These are phyloP conservation scores for Plasmodium inui DNA, from an alignment of 169 alveolate species.

Conservation along the genomic window DNA sequence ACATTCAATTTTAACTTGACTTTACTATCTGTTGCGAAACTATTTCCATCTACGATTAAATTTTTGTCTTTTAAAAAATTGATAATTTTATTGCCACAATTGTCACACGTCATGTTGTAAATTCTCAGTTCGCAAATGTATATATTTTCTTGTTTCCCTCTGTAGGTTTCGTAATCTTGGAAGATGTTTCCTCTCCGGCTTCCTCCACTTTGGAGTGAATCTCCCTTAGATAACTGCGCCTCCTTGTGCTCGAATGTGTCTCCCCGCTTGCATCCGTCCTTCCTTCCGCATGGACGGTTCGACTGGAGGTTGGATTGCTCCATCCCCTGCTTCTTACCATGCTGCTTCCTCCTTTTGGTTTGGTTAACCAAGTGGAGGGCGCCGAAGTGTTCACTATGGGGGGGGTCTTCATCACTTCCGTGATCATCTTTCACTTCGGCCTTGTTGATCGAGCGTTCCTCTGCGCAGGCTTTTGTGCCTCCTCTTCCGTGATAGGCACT, in stretches of 20 bases:
- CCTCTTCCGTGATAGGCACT: not conserved
- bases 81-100: slow-evolving; percentile 68
- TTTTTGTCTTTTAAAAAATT: slow-evolving; percentile 53
- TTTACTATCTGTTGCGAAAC: slow-evolving; percentile 68
- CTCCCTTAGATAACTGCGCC: not conserved
- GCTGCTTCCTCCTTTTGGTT: not conserved
- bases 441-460: not conserved
- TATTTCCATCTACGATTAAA: slow-evolving; percentile 49
- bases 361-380: not conserved
- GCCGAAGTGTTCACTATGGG: not conserved
- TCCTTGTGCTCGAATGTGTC: not conserved
- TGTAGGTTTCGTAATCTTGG: slow-evolving; percentile 57
- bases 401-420: not conserved
- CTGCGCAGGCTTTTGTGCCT: not conserved
- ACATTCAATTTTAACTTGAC: slow-evolving; percentile 45
- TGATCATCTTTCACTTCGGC: not conserved
- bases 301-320: not conserved
- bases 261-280: not conserved
- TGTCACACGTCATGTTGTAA: slow-evolving; percentile 70
- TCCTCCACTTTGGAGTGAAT: not conserved
- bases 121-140: slow-evolving; percentile 63
- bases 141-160: slow-evolving; percentile 18
- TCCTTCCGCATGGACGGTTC: not conserved
- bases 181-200: slow-evolving; percentile 14
- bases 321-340: not conserved